Percentiles rank a stretch among this genome's conserved stretches.
Evolutionary conservation across 176 grass and related monocot genomes (phyloP).

Genomic region (Sorghum bicolor): DNA sequence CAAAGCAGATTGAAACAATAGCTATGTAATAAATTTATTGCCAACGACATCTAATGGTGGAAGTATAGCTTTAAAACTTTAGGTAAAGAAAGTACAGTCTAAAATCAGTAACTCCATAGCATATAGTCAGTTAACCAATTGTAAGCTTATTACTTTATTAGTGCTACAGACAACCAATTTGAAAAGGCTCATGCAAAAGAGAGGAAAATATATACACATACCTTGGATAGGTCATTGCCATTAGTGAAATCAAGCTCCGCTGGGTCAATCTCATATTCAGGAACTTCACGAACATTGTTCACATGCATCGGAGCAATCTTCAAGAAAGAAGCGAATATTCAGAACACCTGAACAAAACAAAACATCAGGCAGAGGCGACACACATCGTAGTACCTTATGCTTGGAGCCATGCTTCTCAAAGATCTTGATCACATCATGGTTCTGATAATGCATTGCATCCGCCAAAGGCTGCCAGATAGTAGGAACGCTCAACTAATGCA

Average conservation of each 20-base stretch:
- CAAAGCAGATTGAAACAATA: slow-evolving; percentile 31
- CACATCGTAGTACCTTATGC: slow-evolving; percentile 49
- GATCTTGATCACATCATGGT: slow-evolving; percentile 83
- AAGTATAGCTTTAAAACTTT: slow-evolving; percentile 8
- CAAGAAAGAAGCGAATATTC: slow-evolving; percentile 33
- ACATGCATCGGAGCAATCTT: slow-evolving; percentile 88
- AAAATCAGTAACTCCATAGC: neutral
- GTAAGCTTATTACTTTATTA: slow-evolving; percentile 8
- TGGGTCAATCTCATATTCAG: slow-evolving; percentile 84
- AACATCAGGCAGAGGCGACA: slow-evolving; percentile 20
- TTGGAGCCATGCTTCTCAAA: slow-evolving; percentile 86
- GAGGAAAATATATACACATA: slow-evolving; percentile 7
- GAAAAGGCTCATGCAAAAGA: neutral
- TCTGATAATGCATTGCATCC: slow-evolving; percentile 96
- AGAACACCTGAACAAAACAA: slow-evolving; percentile 34
- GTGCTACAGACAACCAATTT: neutral
- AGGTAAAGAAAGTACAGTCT: neutral
- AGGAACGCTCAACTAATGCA: slow-evolving; percentile 32
- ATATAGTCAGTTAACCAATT: neutral
- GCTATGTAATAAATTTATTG: neutral
- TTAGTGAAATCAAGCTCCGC: slow-evolving; percentile 79
- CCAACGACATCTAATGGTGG: neutral
- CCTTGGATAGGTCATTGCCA: slow-evolving; percentile 69
- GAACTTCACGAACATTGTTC: slow-evolving; percentile 64
- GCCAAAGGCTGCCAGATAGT: slow-evolving; percentile 76